Percentiles rank a stretch among this genome's conserved stretches.
phyloP scores from a whole-genome alignment of 108 stramenopile species.

The Skeletonema tropicum region DNA sequence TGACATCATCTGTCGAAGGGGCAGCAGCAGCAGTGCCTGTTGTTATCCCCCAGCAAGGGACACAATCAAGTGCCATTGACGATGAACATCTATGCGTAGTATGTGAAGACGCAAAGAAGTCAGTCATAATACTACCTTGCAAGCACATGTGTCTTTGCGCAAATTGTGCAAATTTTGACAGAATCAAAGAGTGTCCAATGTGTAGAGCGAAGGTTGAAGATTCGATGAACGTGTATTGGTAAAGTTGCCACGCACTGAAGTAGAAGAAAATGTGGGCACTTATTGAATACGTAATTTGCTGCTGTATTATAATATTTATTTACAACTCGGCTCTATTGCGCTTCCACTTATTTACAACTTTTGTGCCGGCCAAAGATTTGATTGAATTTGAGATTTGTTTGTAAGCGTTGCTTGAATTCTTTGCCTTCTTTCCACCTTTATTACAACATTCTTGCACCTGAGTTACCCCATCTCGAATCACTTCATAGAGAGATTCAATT shows the following conservation, averaged over 20 bases:
- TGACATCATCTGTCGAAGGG: not conserved
- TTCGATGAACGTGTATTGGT: slow-evolving; percentile 44
- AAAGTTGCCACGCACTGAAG: not conserved
- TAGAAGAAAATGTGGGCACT: too few relatives aligned
- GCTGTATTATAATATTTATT: not conserved
- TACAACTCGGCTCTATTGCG: slow-evolving; percentile 57
- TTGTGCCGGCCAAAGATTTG: slow-evolving; percentile 46
- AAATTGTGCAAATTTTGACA: slow-evolving; percentile 27
- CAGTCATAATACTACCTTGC: slow-evolving; percentile 40
- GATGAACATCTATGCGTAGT: slow-evolving; percentile 47
- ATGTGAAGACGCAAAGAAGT: slow-evolving; percentile 47
- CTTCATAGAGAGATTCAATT: slow-evolving; percentile 11
- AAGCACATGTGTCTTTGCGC: slow-evolving; percentile 45
- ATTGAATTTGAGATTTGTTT: slow-evolving; percentile 50
- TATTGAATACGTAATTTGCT: too few relatives aligned
- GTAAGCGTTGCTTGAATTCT: slow-evolving; percentile 37
- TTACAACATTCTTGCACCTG: slow-evolving; percentile 16
- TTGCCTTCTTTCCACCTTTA: slow-evolving; percentile 18
- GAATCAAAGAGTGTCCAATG: slow-evolving; percentile 45
- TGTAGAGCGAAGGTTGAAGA: slow-evolving; percentile 36
- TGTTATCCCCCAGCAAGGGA: not conserved
- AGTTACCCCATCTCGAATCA: slow-evolving; percentile 28
- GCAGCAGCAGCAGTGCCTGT: not conserved
- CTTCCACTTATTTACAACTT: slow-evolving; percentile 63
- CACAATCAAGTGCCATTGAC: not conserved